Conservation (phyloP, 2,329 filamentous ascomycete species). For the Microdochium nivale region DNA sequence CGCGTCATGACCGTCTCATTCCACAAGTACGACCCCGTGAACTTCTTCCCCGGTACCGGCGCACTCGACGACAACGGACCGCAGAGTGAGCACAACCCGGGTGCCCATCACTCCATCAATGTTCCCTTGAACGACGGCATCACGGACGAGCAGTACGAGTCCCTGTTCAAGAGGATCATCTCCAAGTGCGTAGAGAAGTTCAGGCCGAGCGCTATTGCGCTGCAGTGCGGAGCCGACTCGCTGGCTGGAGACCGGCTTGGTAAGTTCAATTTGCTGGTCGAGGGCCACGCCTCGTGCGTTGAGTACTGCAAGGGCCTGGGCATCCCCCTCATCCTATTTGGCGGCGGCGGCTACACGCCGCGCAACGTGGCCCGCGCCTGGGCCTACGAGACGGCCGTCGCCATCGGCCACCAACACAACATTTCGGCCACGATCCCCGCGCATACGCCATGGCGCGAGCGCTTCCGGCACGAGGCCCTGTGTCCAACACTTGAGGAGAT, state of each 20-base stretch:
- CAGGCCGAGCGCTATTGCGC: constrained; percentile 80
- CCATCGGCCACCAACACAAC: constrained; percentile 63
- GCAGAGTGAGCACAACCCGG: constrained; percentile 72
- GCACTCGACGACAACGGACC: constrained; percentile 78
- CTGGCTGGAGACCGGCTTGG: constrained; percentile 88
- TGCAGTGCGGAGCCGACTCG: constrained; percentile 94
- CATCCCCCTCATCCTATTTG: constrained; percentile 81
- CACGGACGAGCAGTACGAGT: constrained; percentile 80
- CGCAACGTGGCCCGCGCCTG: constrained; percentile 93
- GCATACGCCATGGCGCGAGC: constrained; percentile 76
- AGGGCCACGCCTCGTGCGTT: constrained; percentile 87
- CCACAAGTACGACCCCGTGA: constrained; percentile 82
- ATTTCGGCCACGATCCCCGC: constrained; percentile 67
- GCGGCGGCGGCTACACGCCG: constrained; percentile 92
- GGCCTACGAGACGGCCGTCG: constrained; percentile 93
- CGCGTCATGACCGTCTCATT: constrained; percentile 90
- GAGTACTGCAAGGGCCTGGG: constrained; percentile 75
- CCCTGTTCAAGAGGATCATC: constrained; percentile 76
- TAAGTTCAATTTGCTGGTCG: constrained; percentile 93
- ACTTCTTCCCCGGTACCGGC: constrained; percentile 90
- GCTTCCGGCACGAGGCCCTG: constrained; percentile 80
- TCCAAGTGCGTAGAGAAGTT: constrained; percentile 72
- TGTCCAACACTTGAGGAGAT: constrained; percentile 78
- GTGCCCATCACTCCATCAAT: constrained; percentile 83
- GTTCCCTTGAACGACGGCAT: constrained; percentile 87